phyloP scores from a whole-genome alignment of 2,329 filamentous ascomycete genomes.

The Microdochium paspali region DNA sequence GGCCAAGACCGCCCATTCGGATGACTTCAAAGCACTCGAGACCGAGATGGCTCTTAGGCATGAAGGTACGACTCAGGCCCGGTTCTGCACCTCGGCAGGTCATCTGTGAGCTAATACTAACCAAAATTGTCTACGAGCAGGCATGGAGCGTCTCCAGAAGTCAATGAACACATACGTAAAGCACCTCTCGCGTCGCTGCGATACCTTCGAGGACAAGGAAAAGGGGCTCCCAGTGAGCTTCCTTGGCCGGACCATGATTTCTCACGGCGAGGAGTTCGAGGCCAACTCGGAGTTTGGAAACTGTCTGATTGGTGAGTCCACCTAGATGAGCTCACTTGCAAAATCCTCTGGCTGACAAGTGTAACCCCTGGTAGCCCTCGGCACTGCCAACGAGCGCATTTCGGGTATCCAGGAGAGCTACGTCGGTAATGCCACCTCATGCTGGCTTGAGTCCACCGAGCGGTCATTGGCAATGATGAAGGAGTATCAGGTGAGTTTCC shows the following conservation, averaged over 20 bases:
- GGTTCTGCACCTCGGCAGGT: background rate
- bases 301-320: constrained; percentile 59
- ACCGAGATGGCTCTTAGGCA: constrained; percentile 82
- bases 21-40: constrained; percentile 87
- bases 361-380: constrained; percentile 46
- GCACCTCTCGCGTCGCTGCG: constrained; percentile 74
- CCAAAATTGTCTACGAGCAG: constrained; percentile 32
- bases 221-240: constrained; percentile 73
- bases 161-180: constrained; percentile 84
- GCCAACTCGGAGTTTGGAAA: constrained; percentile 84
- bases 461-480: constrained; percentile 90
- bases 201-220: constrained; percentile 74
- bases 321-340: background rate
- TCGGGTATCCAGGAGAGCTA: constrained; percentile 80
- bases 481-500: constrained; percentile 87
- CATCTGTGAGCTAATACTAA: constrained; percentile 3
- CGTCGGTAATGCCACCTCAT: constrained; percentile 64
- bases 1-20: constrained; percentile 74
- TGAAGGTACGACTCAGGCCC: constrained; percentile 53
- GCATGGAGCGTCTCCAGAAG: constrained; percentile 81
- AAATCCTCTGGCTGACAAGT: background rate
- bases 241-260: constrained; percentile 76
- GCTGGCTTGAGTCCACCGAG: constrained; percentile 89
- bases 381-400: constrained; percentile 79
- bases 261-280: constrained; percentile 89